Evolutionary conservation across 306 rosid species (phyloP).

Genomic region (Dryas alaskensis): DNA sequence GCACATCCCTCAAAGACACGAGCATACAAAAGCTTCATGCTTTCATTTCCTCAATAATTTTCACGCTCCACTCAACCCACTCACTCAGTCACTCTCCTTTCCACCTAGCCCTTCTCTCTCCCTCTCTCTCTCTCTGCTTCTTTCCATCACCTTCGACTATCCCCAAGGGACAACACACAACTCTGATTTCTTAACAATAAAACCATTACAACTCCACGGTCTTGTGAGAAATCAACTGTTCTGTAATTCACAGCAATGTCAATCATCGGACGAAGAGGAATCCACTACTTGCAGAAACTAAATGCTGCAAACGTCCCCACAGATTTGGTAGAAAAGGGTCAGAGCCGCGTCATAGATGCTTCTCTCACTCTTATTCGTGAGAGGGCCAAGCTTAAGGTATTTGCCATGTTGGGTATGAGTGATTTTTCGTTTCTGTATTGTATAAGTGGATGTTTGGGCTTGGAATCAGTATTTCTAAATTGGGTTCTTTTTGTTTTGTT

Average conservation of each 20-base stretch:
- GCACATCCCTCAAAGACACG: no score
- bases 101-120: neutral
- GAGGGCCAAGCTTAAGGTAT: constrained; percentile 88
- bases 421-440: neutral
- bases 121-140: neutral
- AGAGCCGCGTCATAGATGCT: constrained; percentile 80
- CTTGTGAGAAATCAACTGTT: neutral
- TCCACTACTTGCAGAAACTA: constrained; percentile 52
- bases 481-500: constrained; percentile 5
- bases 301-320: constrained; percentile 56
- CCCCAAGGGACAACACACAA: neutral
- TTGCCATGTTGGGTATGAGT: neutral
- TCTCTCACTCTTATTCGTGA: constrained; percentile 95
- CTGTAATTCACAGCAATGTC: constrained; percentile 47
- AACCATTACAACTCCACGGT: neutral
- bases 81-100: neutral
- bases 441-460: neutral
- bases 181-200: neutral
- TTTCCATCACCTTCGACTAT: neutral
- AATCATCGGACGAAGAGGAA: constrained; percentile 47
- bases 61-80: no score
- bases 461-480: neutral
- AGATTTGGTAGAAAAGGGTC: constrained; percentile 70
- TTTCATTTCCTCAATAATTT: neutral
- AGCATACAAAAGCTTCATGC: neutral